Evolutionary conservation across 306 rosid species (phyloP).

Genomic region (Trichosanthes truncata): DNA sequence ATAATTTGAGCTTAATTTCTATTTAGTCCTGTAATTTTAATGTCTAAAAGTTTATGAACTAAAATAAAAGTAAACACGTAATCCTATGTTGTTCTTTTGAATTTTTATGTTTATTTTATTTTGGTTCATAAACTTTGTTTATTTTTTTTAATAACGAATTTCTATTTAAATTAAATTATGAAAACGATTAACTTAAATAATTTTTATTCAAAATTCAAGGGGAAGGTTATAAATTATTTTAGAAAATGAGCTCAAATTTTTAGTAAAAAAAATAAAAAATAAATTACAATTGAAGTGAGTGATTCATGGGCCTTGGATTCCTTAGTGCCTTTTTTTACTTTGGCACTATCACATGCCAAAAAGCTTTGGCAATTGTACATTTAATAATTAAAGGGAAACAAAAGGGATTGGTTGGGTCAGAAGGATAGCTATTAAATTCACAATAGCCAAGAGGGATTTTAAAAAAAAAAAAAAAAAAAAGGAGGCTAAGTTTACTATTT

Average conservation of each 20-base stretch:
- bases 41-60: no score
- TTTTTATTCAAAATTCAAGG: neutral
- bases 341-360: slow-evolving; percentile 1
- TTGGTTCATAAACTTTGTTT: no score
- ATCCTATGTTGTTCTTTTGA: no score
- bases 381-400: neutral
- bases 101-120: no score
- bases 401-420: neutral
- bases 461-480: neutral
- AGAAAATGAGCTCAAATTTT: no score
- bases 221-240: no score
- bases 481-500: neutral
- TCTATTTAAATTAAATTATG: no score
- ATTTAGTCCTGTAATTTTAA: no score
- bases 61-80: no score
- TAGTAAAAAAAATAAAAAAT: neutral
- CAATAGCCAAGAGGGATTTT: neutral
- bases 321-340: neutral
- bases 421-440: neutral
- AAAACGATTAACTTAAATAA: no score
- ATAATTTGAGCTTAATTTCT: no score
- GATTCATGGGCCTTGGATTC: neutral
- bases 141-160: no score
- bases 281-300: neutral
- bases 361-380: slow-evolving; percentile 3